Evolutionary conservation across 1,284 basidiomycete genomes (phyloP).

Genomic region (Leccinum huronense): DNA sequence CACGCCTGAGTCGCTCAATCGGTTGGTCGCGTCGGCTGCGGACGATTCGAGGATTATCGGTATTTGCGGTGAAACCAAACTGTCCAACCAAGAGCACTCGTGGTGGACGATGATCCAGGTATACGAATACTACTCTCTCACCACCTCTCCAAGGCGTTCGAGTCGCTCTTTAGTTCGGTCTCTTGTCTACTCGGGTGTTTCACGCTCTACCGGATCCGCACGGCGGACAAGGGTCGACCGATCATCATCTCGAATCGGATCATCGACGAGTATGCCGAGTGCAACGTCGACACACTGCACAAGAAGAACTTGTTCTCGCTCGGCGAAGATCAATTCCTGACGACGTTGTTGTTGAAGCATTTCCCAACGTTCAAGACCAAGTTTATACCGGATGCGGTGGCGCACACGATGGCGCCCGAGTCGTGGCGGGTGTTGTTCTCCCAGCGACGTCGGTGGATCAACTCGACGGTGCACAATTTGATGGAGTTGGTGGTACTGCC

Average conservation of each 20-base stretch:
- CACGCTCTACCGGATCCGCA: conserved; percentile 93
- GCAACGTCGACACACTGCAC: conserved; percentile 87
- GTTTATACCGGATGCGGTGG: conserved; percentile 85
- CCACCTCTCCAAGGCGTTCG: conserved; percentile 95
- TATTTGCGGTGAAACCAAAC: conserved; percentile 93
- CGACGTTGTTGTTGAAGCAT: conserved; percentile 93
- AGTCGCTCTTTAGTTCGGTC: conserved; percentile 93
- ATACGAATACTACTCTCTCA: conserved; percentile 99
- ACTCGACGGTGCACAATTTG: conserved; percentile 96
- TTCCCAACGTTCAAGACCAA: conserved; percentile 97
- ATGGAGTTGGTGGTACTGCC: conserved; percentile 89
- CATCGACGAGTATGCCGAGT: conserved; percentile 95
- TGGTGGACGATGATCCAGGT: conserved; percentile 99
- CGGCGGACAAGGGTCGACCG: conserved; percentile 93
- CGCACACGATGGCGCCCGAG: conserved; percentile 89
- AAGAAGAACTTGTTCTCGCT: conserved; percentile 94
- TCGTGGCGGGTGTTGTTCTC: conserved; percentile 87
- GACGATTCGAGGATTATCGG: conserved; percentile 96
- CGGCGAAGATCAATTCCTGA: conserved; percentile 48
- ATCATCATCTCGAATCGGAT: conserved; percentile 95
- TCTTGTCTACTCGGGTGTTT: conserved; percentile 99
- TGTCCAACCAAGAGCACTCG: conserved; percentile 88
- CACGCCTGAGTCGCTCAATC: conserved; percentile 85
- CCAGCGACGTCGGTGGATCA: conserved; percentile 97
- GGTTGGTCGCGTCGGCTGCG: conserved; percentile 81